These are phyloP conservation scores for Petunia hybrid DNA, from an alignment of 305 asterid species.

Conservation along the genomic window DNA sequence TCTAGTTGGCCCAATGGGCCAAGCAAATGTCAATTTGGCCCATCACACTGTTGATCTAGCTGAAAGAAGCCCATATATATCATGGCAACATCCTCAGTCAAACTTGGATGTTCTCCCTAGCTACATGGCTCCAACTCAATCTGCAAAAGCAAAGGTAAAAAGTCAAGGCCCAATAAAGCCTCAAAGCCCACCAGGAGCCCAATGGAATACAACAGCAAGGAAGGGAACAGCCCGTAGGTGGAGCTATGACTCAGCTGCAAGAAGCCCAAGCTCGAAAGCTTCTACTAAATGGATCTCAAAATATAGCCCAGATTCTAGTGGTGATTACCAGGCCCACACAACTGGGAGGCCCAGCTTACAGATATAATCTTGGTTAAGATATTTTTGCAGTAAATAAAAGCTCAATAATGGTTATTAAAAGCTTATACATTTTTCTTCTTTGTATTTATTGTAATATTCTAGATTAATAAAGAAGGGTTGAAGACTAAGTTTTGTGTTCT, in stretches of 20 bases:
- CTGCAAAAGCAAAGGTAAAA: slow-evolving; percentile 77
- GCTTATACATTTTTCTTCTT: not conserved
- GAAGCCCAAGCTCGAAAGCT: slow-evolving; percentile 65
- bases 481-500: not conserved
- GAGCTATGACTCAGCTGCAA: slow-evolving; percentile 52
- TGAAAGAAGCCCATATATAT: slow-evolving; percentile 52
- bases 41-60: slow-evolving; percentile 31
- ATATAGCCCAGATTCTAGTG: slow-evolving; percentile 66
- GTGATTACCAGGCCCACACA: slow-evolving; percentile 58
- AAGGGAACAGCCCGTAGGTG: slow-evolving; percentile 45
- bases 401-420: not conserved
- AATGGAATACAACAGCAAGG: slow-evolving; percentile 66
- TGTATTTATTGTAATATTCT: not conserved
- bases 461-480: not conserved
- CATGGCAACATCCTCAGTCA: slow-evolving; percentile 40
- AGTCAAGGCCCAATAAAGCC: slow-evolving; percentile 53
- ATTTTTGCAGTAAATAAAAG: not conserved
- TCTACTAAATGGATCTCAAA: slow-evolving; percentile 48
- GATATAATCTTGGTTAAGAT: slow-evolving; percentile 50
- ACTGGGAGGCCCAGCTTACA: slow-evolving; percentile 46
- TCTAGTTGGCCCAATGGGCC: slow-evolving; percentile 42
- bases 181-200: slow-evolving; percentile 48
- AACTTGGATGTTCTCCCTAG: slow-evolving; percentile 57
- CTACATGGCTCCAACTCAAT: slow-evolving; percentile 88
- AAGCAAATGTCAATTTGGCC: slow-evolving; percentile 40